Conservation (phyloP, 2,329 filamentous ascomycete species). For the Drechslerella stenobrocha region DNA sequence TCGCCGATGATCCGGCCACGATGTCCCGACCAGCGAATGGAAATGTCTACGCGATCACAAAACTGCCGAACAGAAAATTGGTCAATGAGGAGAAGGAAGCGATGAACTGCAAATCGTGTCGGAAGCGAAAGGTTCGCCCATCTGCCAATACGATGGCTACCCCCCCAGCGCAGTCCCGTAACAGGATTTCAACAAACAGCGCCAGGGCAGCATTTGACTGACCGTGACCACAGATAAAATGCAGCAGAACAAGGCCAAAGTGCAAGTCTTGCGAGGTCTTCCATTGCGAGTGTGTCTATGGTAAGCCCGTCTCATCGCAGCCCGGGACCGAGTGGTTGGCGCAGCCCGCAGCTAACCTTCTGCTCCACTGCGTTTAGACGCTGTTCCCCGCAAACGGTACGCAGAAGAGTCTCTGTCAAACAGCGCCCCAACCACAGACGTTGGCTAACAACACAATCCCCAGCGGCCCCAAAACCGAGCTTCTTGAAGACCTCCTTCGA, state of each 20-base stretch:
- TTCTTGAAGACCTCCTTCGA: constrained; percentile 80
- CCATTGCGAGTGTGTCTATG: constrained; percentile 84
- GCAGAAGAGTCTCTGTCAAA: constrained; percentile 32
- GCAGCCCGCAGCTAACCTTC: constrained; percentile 25
- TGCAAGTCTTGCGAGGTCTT: constrained; percentile 90
- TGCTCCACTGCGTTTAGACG: constrained; percentile 25
- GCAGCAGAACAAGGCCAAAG: constrained; percentile 78
- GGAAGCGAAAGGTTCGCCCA: constrained; percentile 79
- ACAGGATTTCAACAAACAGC: constrained; percentile 27
- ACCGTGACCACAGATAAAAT: constrained; percentile 72
- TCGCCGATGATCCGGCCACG: constrained; percentile 45
- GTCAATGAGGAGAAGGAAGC: constrained; percentile 79
- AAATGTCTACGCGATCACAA: constrained; percentile 48
- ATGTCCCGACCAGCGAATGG: constrained; percentile 47
- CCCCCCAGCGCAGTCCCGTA: constrained; percentile 5
- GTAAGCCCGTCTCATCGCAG: constrained; percentile 59
- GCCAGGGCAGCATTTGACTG: constrained; percentile 40
- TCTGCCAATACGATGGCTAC: constrained; percentile 21
- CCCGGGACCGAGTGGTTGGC: not conserved
- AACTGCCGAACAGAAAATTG: constrained; percentile 60
- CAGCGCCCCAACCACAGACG: constrained; percentile 11
- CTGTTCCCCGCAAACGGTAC: constrained; percentile 50
- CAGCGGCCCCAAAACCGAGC: constrained; percentile 84
- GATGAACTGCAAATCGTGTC: constrained; percentile 95
- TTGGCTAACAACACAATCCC: constrained; percentile 43